These are phyloP conservation scores for Mucor saturninus DNA, from an alignment of 371 early-diverging fungal genomes.

Conservation along the genomic window DNA sequence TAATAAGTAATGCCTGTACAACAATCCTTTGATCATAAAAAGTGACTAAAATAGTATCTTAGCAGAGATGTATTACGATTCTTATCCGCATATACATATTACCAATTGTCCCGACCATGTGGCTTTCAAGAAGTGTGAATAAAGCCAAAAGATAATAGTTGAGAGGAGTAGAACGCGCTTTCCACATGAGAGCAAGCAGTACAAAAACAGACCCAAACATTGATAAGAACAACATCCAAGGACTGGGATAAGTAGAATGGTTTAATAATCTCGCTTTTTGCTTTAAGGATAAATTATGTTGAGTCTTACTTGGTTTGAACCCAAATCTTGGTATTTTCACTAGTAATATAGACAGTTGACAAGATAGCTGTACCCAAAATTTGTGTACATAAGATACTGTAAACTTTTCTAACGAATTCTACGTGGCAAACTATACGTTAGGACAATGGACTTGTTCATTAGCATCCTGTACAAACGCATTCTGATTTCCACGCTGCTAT, in stretches of 20 bases:
- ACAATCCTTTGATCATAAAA: constrained; percentile 63
- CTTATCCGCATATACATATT: constrained; percentile 21
- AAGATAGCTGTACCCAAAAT: constrained; percentile 61
- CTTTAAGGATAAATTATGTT: not conserved
- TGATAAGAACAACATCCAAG: constrained; percentile 45
- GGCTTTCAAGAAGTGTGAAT: constrained; percentile 74
- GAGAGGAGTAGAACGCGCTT: constrained; percentile 66
- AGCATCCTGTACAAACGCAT: constrained; percentile 35
- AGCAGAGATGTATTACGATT: not conserved
- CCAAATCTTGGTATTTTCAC: constrained; percentile 45
- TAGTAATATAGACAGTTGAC: constrained; percentile 62
- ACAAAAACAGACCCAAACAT: constrained; percentile 52
- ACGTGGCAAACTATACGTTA: not conserved
- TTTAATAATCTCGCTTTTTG: not conserved
- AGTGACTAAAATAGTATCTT: constrained; percentile 37
- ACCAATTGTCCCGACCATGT: constrained; percentile 63
- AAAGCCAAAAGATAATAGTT: constrained; percentile 64
- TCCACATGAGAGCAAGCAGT: constrained; percentile 62
- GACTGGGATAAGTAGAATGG: constrained; percentile 18
- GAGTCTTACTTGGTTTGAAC: constrained; percentile 58
- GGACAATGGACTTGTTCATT: not conserved
- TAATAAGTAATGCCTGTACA: constrained; percentile 74
- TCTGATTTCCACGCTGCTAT: constrained; percentile 58
- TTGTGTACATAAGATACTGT: constrained; percentile 71
- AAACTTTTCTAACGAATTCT: constrained; percentile 82